phyloP scores from a whole-genome alignment of 148 eudicot species.

The Polygonum maritimum region DNA sequence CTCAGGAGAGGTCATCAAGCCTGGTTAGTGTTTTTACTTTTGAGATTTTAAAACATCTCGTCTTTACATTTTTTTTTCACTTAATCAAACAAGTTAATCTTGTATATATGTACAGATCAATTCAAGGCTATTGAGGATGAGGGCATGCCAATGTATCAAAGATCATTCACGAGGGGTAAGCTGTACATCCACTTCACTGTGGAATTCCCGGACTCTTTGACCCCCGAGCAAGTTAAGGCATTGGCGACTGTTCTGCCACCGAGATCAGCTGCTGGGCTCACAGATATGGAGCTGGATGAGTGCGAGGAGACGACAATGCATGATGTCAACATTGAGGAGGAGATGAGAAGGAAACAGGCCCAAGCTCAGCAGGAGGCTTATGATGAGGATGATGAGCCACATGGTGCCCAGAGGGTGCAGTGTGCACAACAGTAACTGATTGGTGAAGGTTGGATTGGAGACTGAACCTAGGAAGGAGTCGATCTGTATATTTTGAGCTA shows the following conservation, averaged over 20 bases:
- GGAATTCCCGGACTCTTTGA: conserved; percentile 46
- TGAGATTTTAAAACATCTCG: not conserved
- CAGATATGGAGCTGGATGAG: conserved; percentile 69
- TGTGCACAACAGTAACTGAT: conserved; percentile 61
- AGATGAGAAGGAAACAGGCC: conserved; percentile 59
- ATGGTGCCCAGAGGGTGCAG: conserved; percentile 59
- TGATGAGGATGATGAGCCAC: conserved; percentile 55
- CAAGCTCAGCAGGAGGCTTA: conserved; percentile 51
- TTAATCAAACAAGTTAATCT: not conserved
- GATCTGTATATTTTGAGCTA: no score
- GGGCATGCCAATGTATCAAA: conserved; percentile 74
- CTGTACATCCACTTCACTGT: conserved; percentile 57
- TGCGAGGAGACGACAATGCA: conserved; percentile 69
- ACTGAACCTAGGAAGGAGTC: not conserved
- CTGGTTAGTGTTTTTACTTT: conserved; percentile 2
- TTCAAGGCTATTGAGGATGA: conserved; percentile 73
- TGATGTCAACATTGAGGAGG: conserved; percentile 69
- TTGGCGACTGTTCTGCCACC: conserved; percentile 45
- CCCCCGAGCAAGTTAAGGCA: conserved; percentile 39
- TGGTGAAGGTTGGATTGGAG: not conserved
- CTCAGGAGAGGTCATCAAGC: conserved; percentile 13
- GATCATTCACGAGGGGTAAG: conserved; percentile 74
- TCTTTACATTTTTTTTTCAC: conserved; percentile 36
- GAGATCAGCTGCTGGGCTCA: conserved; percentile 24
- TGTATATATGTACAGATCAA: conserved; percentile 29